A percentile compares a stretch with the other conserved stretches of the same genome.
phyloP scores from a whole-genome alignment of 2,329 filamentous ascomycete genomes.

The Acarospora socialis region DNA sequence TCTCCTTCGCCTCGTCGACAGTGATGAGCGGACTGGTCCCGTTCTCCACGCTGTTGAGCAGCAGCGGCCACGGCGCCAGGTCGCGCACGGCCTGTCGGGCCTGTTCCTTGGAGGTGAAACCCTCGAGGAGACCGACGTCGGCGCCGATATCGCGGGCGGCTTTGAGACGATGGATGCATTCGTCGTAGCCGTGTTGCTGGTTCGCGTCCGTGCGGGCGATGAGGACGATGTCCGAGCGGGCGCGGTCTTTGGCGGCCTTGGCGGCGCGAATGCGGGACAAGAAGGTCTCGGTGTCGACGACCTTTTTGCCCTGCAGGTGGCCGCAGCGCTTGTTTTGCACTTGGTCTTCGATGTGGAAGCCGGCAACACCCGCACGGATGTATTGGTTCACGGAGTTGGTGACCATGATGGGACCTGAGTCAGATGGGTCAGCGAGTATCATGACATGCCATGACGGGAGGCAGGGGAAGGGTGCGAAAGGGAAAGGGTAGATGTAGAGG shows the following conservation, averaged over 20 bases:
- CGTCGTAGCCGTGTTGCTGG: conserved; percentile 42
- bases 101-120: conserved; percentile 38
- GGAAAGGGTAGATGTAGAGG: too few relatives aligned
- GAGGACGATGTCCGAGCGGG: conserved; percentile 44
- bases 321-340: conserved; percentile 51
- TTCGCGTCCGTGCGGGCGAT: conserved; percentile 52
- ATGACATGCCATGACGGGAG: background rate
- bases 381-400: conserved; percentile 40
- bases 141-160: conserved; percentile 30
- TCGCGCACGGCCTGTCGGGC: conserved; percentile 32
- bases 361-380: conserved; percentile 41
- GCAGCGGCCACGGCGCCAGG: conserved; percentile 33
- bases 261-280: conserved; percentile 45
- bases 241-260: conserved; percentile 31
- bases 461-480: background rate
- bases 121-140: conserved; percentile 43
- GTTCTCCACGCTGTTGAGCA: conserved; percentile 33
- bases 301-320: conserved; percentile 46
- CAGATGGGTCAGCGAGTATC: background rate
- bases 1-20: conserved; percentile 23
- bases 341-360: conserved; percentile 50
- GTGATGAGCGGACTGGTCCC: conserved; percentile 28
- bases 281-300: conserved; percentile 39
- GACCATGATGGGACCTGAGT: conserved; percentile 34
- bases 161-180: conserved; percentile 36